Conservation (phyloP, 2,329 filamentous ascomycete species). For the Epichloe hybrida region DNA sequence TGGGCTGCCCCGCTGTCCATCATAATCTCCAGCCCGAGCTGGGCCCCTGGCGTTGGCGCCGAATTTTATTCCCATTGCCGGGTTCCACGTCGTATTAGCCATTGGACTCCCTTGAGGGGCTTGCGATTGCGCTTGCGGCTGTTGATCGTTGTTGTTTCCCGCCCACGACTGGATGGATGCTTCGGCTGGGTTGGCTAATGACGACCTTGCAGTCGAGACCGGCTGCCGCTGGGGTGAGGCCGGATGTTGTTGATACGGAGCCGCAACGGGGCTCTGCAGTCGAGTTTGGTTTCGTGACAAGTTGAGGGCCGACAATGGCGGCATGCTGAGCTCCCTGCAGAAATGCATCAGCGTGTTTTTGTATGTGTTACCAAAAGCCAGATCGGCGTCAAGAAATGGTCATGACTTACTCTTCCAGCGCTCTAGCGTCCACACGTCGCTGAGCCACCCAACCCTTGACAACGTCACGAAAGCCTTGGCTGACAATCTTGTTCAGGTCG, state of each 20-base stretch:
- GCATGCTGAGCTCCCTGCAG: slow-evolving; percentile 37
- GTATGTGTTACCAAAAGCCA: not conserved
- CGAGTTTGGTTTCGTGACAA: slow-evolving; percentile 17
- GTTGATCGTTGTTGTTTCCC: slow-evolving; percentile 42
- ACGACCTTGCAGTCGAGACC: slow-evolving; percentile 13
- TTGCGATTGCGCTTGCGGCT: slow-evolving; percentile 34
- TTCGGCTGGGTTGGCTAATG: slow-evolving; percentile 23
- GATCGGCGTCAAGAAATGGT: not conserved
- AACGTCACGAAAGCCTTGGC: slow-evolving; percentile 60
- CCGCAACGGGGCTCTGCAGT: slow-evolving; percentile 2
- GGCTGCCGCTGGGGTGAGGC: slow-evolving; percentile 6
- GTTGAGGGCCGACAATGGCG: slow-evolving; percentile 32
- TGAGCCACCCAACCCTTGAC: slow-evolving; percentile 69
- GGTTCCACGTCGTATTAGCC: slow-evolving; percentile 46
- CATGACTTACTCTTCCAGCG: slow-evolving; percentile 55
- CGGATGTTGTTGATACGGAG: slow-evolving; percentile 4
- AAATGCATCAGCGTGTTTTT: not conserved
- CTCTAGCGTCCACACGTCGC: slow-evolving; percentile 65
- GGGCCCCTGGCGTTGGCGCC: slow-evolving; percentile 25
- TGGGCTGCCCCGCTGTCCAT: slow-evolving; percentile 10
- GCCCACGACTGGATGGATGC: slow-evolving; percentile 47
- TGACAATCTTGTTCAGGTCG: slow-evolving; percentile 78
- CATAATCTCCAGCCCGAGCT: slow-evolving; percentile 12
- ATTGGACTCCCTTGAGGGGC: slow-evolving; percentile 24
- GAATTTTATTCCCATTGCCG: slow-evolving; percentile 71